A percentile compares a stretch with the other conserved stretches of the same genome.
phyloP scores from a whole-genome alignment of 139 green algal genomes.

The Volvox reticuliferus region DNA sequence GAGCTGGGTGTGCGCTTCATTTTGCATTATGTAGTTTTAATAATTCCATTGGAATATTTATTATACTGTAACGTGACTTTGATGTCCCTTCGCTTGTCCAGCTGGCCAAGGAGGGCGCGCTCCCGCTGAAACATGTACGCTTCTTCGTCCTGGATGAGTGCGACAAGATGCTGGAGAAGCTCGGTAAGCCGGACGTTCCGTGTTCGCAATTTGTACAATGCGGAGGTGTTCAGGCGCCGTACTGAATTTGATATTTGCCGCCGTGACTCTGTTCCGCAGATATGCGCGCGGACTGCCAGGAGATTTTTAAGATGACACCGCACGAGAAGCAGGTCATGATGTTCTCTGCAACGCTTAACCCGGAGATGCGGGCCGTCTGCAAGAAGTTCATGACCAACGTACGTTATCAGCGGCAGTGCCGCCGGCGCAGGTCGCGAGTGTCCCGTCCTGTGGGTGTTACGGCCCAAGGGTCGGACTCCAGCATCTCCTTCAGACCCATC shows the following conservation, averaged over 20 bases:
- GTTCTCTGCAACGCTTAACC: conserved; percentile 96
- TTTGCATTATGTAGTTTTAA: no score
- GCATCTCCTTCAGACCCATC: conserved; percentile 11
- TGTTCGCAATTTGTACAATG: no score
- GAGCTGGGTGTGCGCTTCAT: no score
- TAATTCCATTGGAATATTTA: neutral
- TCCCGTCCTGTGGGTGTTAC: conserved; percentile 7
- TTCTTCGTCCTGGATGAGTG: conserved; percentile 99
- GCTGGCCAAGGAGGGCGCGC: conserved; percentile 83
- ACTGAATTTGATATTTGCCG: no score
- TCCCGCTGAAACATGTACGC: conserved; percentile 90
- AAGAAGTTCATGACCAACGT: conserved; percentile 99
- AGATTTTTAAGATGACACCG: conserved; percentile 98
- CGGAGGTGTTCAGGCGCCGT: no score
- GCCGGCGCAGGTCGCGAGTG: neutral
- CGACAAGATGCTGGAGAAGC: conserved; percentile 98
- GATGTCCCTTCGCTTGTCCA: conserved; percentile 53
- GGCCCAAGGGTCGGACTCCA: conserved; percentile 31
- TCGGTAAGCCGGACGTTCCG: conserved; percentile 59
- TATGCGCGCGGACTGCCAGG: conserved; percentile 98
- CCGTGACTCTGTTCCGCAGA: conserved; percentile 76
- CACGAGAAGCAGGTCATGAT: conserved; percentile 99
- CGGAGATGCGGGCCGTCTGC: conserved; percentile 94
- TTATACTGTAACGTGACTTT: neutral
- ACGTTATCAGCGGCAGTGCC: conserved; percentile 46